Base-by-base conservation (phyloP, 1,284 basidiomycete species). In the Microbotryomycetes sp. region DNA sequence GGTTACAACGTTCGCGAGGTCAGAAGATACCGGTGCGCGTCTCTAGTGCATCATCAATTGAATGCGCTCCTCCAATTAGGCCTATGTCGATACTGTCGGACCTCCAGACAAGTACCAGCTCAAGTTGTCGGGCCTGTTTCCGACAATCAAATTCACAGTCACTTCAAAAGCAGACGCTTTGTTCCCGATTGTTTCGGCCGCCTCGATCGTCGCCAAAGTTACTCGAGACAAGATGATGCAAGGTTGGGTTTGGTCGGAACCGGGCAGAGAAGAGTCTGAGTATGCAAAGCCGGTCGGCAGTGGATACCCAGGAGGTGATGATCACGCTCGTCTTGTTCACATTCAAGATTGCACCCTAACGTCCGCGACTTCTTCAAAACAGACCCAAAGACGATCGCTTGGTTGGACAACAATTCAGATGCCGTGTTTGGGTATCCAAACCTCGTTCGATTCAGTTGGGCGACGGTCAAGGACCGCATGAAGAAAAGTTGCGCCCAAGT, bases 171-270 rank as follows among this genome's bases (percentile, higher is more conserved):
- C 94, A 16, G 94, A 98, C 75, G 87, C 87, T 21, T 85, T 91
- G 68, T 98, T 86, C 81, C 96, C 93, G 71, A 92, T 98, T 65
- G 96, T 98, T 59, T 89, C 91, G 23, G 94, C 94, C 5, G 96
- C 94, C 2, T 92, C 89, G 74, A 91, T 98, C 30, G 89, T 92
- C 4, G 94, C 94, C 4, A 98, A 98, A 76, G 92, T 93, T 35
- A 98, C 94, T 0, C 80, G 94, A 65, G 94, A 98, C 73, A 82
- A 86, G 4, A 92, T 91, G 76, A 80, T 98, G 23, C 87, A 94
- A 57, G 80, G 81, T 11, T 98, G 94, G 94, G 68, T 71, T 9
- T 80, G 80, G 69, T 72, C 76, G 0, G 80, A 81, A 61, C 72
- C 65, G n/a, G 61, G 60, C 28, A 56, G 60, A 29, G 60, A 50